Evolutionary conservation across 768 basidiomycete species (phyloP), one percentile per base, ranked within the genome.

Genomic region (Boletus coccyginus): DNA sequence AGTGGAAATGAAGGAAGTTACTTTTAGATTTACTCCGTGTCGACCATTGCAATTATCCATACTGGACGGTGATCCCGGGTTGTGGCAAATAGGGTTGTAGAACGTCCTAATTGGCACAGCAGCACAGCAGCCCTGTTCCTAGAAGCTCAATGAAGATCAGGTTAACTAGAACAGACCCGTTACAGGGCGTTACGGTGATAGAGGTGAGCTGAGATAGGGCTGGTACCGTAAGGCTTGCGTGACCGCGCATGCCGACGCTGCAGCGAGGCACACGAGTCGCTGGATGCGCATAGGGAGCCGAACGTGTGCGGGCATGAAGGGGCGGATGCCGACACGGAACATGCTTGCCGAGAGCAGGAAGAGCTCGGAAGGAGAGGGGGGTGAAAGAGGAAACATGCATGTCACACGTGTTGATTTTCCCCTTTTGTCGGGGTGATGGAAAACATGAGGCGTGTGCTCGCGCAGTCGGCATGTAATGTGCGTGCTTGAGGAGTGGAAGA

Each of bases 371-470:
- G 35, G 52, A 61, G 62, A 61, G 53, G 43, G 56, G 52, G 44
- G 46, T 21, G 46, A 58, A 62, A 63, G 58, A 53, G 56, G 62
- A 36, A 46, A 66, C 66, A 67, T 55, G 66, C 66, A 7, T 16
- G 19, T 1, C 5, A 56, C 66, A 68, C 66, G 66, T 67, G 66
- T 59, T 56, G 54, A 53, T 48, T 55, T 62, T 46, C 66, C 58
- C 53, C 43, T 44, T 66, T 63, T 29, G 48, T 19, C 19, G 43
- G 43, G 36, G 21, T 67, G 62, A 59, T 66, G 43, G 62, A 47
- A 42, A 24, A 63, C 66, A 67, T 40, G 66, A 60, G 66, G 66
- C 48, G 0, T 12, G 47, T 58, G 36, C 53, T 39, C 29, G 51
- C 46, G 50, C 50, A 45, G 50, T 44, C 36, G 6, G 55, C 56